Conservation (phyloP, 73 alveolate species). For the Paramecium tetraurelia region DNA sequence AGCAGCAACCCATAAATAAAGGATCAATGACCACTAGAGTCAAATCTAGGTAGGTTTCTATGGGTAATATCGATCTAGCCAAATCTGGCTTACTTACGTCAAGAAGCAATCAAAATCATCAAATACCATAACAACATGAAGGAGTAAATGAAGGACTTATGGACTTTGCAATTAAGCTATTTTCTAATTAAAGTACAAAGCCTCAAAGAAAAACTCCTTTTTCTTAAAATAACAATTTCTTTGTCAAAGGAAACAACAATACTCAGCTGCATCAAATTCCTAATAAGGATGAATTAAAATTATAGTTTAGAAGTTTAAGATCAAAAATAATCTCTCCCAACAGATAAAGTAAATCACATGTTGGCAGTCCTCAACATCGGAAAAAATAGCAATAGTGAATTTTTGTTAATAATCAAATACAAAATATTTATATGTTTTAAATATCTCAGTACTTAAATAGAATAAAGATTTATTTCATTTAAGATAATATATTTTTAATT, state of each 20-base stretch:
- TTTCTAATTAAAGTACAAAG: neutral
- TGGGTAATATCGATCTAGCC: neutral
- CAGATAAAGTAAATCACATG: slow-evolving; percentile 2
- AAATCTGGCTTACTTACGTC: neutral
- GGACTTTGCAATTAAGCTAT: neutral
- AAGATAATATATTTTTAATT: no score
- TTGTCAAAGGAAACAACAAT: neutral
- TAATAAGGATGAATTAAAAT: neutral
- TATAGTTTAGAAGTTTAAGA: neutral
- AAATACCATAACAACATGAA: neutral
- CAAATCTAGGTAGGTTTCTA: neutral
- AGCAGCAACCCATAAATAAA: neutral
- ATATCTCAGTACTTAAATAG: neutral
- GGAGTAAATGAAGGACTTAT: neutral
- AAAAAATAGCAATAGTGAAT: neutral
- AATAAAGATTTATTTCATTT: neutral
- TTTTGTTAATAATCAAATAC: neutral
- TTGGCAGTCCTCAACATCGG: neutral
- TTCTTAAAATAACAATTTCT: neutral
- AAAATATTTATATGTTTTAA: neutral
- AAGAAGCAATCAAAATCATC: neutral
- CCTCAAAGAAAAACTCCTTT: neutral
- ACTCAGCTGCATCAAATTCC: neutral
- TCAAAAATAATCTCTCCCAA: neutral
- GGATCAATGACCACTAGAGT: slow-evolving; percentile 6